Evolutionary conservation across 2,329 filamentous ascomycete genomes (phyloP), one percentile per base, ranked within the genome.

Genomic region (Verticillium dahliae): DNA sequence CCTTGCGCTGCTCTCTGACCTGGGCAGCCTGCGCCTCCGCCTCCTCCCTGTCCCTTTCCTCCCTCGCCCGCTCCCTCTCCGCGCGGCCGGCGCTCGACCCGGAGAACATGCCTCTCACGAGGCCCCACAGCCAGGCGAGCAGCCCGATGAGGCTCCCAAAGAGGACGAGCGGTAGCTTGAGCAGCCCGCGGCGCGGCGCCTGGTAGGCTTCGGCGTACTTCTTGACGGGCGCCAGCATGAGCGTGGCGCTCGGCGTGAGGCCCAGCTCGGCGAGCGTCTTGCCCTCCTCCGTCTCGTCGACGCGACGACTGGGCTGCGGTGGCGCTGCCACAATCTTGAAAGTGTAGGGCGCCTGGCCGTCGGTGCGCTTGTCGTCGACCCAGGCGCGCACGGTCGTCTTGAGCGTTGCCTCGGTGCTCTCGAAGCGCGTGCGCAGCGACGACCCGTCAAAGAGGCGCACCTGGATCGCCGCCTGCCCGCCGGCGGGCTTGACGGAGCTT

Each of bases 251-350:
- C 0, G 93, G 92, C 0, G 86, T 82, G 0, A 97, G 79, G 1
- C 87, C 90, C 7, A 97, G 81, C 5, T 90, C 87, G 14, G 80
- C 76, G 0, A 97, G 80, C 0, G 82, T 80, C 65, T 87, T 79
- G 39, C 80, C 81, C 73, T 97, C 94, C 65, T 97, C 92, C 0
- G 84, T 81, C 4, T 88, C 84, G 38, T 89, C 88, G 62, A 98
- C 87, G 10, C 83, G 85, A 65, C 85, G 86, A 71, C 89, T 95
- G 1, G 92, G 91, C 22, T 86, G 77, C 31, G 58, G 58, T 0
- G 93, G 93, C 0, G 90, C 88, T 2, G 96, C 81, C 39, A 97
- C 87, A 57, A 96, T 86, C 70, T 92, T 92, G 76, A 98, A 93
- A 13, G 83, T 89, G 73, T 92, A 98, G 0, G 92, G 90, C 13